Evolutionary conservation across 768 basidiomycete species (phyloP).

Genomic region (Dendrothele bispora): DNA sequence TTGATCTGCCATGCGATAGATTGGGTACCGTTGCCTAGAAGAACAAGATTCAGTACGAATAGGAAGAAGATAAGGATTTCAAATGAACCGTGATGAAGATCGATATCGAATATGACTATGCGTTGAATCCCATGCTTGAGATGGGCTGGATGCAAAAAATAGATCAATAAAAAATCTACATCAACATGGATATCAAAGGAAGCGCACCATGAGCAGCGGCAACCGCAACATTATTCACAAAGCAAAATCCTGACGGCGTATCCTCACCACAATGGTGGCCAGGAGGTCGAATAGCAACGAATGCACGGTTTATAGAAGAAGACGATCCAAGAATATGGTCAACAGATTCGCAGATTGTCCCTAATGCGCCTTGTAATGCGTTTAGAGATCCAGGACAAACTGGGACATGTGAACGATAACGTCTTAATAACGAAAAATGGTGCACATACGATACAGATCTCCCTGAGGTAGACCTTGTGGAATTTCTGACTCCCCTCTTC

Average conservation of each 20-base stretch:
- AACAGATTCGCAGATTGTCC: conserved; percentile 86
- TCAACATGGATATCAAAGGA: neutral
- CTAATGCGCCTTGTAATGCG: conserved; percentile 80
- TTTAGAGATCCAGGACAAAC: conserved; percentile 78
- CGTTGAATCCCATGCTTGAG: conserved; percentile 75
- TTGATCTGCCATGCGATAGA: conserved; percentile 91
- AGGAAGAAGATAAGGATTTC: neutral
- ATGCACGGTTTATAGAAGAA: conserved; percentile 46
- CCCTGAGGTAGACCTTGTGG: conserved; percentile 70
- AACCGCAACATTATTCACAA: conserved; percentile 90
- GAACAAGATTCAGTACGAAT: neutral
- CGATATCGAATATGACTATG: conserved; percentile 88
- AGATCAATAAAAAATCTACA: neutral
- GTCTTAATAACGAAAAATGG: neutral
- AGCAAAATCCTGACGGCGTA: conserved; percentile 90
- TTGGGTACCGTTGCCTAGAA: conserved; percentile 91
- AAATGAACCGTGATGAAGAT: conserved; percentile 78
- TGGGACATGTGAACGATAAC: conserved; percentile 23
- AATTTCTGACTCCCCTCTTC: conserved; percentile 68
- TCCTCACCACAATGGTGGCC: conserved; percentile 96
- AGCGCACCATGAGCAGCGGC: conserved; percentile 84
- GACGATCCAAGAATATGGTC: conserved; percentile 43
- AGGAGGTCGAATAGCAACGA: conserved; percentile 86
- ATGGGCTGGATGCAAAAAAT: conserved; percentile 56
- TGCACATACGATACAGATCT: conserved; percentile 72